Percentiles rank a stretch among this genome's conserved stretches.
phyloP scores from a whole-genome alignment of 208 protist species.

The Leishmania guyanensis region DNA sequence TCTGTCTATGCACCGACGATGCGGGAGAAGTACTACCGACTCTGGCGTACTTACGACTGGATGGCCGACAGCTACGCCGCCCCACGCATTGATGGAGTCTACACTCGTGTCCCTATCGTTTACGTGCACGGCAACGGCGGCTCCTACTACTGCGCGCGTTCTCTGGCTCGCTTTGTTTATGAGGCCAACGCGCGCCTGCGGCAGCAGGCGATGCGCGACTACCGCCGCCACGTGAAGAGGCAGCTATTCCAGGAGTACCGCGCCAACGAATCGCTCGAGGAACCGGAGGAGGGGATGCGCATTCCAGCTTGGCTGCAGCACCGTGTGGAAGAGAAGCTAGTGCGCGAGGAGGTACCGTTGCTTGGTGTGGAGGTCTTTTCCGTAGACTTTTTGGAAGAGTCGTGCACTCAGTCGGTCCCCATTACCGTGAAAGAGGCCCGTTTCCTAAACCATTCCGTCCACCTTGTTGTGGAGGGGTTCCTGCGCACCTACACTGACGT shows the following conservation, averaged over 20 bases:
- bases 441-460: constrained; percentile 68
- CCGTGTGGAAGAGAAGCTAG: constrained; percentile 44
- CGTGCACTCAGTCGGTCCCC: constrained; percentile 61
- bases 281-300: constrained; percentile 32
- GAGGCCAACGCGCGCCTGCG: constrained; percentile 59
- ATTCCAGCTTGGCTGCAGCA: constrained; percentile 42
- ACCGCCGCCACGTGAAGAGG: constrained; percentile 46
- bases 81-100: constrained; percentile 29
- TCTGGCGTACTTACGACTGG: constrained; percentile 75
- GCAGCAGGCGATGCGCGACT: constrained; percentile 26
- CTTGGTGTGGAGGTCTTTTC: constrained; percentile 65
- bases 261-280: constrained; percentile 6
- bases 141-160: constrained; percentile 76
- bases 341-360: constrained; percentile 48
- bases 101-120: constrained; percentile 55
- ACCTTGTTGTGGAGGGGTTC: constrained; percentile 52
- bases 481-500: constrained; percentile 44
- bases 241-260: constrained; percentile 26
- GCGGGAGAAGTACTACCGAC: constrained; percentile 51
- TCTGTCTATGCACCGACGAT: constrained; percentile 30
- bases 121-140: constrained; percentile 87
- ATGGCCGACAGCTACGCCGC: constrained; percentile 50
- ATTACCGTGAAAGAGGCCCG: constrained; percentile 65
- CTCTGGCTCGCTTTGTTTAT: constrained; percentile 67
- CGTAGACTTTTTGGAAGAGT: constrained; percentile 76